Evolutionary conservation across 2,329 filamentous ascomycete genomes (phyloP).

Genomic region (Aspergillus ochraceus): DNA sequence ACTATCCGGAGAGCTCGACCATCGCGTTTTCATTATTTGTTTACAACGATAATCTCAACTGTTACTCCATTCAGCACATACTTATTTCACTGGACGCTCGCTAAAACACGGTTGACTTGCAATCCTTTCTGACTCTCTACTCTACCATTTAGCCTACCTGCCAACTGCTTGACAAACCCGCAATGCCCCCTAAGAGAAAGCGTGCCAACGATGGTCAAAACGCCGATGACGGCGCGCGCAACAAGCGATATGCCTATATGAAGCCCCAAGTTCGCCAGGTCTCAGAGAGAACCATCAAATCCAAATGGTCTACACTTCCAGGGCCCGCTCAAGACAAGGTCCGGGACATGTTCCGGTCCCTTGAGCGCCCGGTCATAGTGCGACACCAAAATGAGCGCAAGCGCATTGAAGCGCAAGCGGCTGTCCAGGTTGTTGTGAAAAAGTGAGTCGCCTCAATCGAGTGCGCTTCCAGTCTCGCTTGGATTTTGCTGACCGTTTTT

Average conservation of each 20-base stretch:
- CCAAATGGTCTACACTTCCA: slow-evolving; percentile 47
- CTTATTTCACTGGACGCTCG: background rate
- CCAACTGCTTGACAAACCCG: background rate
- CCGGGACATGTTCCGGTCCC: slow-evolving; percentile 40
- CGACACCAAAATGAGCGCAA: slow-evolving; percentile 44
- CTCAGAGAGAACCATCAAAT: slow-evolving; percentile 44
- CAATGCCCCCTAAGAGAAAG: slow-evolving; percentile 29
- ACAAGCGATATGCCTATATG: slow-evolving; percentile 39
- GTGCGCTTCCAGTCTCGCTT: background rate
- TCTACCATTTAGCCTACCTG: background rate
- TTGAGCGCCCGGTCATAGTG: slow-evolving; percentile 46
- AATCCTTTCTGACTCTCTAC: background rate
- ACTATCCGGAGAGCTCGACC: background rate
- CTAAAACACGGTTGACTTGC: background rate
- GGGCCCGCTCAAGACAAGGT: slow-evolving; percentile 45
- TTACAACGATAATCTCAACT: background rate
- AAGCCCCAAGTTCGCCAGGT: slow-evolving; percentile 43
- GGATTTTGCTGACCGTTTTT: background rate
- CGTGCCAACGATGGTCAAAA: slow-evolving; percentile 21
- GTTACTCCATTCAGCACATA: background rate
- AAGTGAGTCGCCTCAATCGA: slow-evolving; percentile 34
- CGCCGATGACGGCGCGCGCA: slow-evolving; percentile 15
- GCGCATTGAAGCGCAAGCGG: slow-evolving; percentile 43
- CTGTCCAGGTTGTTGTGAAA: slow-evolving; percentile 41
- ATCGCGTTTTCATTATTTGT: background rate